phyloP scores from a whole-genome alignment of 257 asterid species.

The Verbascum thapsus region DNA sequence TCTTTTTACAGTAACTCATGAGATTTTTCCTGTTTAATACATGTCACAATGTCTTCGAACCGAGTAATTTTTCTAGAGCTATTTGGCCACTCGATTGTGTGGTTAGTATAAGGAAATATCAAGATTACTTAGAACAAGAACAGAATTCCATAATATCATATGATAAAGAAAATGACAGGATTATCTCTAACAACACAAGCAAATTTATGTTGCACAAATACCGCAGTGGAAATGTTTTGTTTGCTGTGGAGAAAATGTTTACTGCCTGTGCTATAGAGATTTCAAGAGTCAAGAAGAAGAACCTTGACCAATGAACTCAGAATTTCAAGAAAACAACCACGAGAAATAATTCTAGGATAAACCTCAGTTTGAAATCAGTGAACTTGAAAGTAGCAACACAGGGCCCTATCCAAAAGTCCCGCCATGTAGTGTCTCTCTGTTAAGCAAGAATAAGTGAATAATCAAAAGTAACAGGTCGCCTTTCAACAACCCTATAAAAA shows the following conservation, averaged over 20 bases:
- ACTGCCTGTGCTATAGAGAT: neutral
- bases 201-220: neutral
- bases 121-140: neutral
- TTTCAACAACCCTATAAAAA: constrained; percentile 9
- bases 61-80: too few species aligned
- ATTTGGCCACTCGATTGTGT: too few species aligned
- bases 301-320: neutral
- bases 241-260: neutral
- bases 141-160: neutral
- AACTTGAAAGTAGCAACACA: neutral
- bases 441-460: constrained; percentile 12
- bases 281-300: constrained; percentile 7
- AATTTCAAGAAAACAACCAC: neutral
- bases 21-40: neutral
- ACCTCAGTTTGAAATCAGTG: too few species aligned
- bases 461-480: constrained; percentile 15
- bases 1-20: neutral
- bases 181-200: neutral
- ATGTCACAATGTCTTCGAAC: too few species aligned
- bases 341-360: neutral
- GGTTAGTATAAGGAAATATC: too few species aligned
- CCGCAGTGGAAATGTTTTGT: neutral
- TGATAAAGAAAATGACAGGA: neutral
- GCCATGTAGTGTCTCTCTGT: neutral
- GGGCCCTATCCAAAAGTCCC: neutral